These are phyloP conservation scores for Penicillium robsamsonii DNA, from an alignment of 495 filamentous ascomycete genomes.

Conservation along the genomic window DNA sequence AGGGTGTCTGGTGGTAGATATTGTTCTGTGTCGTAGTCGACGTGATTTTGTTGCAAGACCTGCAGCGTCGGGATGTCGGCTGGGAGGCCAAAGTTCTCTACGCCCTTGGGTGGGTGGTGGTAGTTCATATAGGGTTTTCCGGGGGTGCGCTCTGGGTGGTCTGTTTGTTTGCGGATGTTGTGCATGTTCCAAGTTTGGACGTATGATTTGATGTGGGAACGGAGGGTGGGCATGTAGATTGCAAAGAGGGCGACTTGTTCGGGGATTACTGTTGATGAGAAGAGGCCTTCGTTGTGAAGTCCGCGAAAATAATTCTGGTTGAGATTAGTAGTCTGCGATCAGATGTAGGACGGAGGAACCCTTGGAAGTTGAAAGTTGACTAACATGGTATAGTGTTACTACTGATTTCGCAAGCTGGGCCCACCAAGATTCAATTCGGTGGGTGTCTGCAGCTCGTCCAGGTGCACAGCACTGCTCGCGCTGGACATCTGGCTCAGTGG, in stretches of 20 bases:
- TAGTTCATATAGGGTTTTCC: conserved; percentile 24
- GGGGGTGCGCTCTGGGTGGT: conserved; percentile 13
- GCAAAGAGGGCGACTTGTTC: conserved; percentile 20
- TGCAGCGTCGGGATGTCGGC: conserved; percentile 9
- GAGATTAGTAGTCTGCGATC: background rate
- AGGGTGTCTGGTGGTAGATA: conserved; percentile 4
- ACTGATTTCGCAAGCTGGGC: conserved; percentile 12
- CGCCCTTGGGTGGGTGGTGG: conserved; percentile 13
- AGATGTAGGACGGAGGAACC: background rate
- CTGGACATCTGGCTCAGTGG: conserved; percentile 5
- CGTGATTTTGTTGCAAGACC: conserved; percentile 2
- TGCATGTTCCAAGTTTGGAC: conserved; percentile 20
- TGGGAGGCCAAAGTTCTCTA: conserved; percentile 16
- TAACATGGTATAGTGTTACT: conserved; percentile 13
- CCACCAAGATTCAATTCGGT: conserved; percentile 24
- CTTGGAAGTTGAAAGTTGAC: background rate
- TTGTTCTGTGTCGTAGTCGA: background rate
- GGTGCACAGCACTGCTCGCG: conserved; percentile 13
- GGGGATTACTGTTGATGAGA: conserved; percentile 9
- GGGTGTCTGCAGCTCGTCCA: conserved; percentile 15
- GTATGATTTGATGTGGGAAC: conserved; percentile 15
- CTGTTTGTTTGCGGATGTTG: conserved; percentile 17
- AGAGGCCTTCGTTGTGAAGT: conserved; percentile 14
- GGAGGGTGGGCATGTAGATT: conserved; percentile 22
- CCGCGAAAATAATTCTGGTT: conserved; percentile 16